Evolutionary conservation across 768 basidiomycete species (phyloP).

Genomic region (Lepiota subincarnata): DNA sequence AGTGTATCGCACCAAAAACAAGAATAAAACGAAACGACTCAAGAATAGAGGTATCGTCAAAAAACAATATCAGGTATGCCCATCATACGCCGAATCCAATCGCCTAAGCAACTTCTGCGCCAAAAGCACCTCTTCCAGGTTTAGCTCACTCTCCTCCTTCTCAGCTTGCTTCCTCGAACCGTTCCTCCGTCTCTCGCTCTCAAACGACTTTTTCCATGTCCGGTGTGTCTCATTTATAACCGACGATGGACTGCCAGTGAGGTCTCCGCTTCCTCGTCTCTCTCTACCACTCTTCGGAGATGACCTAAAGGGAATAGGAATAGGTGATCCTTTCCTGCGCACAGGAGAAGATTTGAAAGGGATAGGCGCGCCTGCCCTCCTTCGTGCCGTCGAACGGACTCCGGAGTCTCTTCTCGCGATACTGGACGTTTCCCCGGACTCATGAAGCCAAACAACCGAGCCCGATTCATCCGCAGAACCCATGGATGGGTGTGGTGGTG

Average conservation of each 20-base stretch:
- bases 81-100: conserved; percentile 18
- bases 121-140: conserved; percentile 30
- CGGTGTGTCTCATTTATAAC: not conserved
- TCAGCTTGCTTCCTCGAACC: not conserved
- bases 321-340: conserved; percentile 7
- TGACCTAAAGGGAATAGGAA: conserved; percentile 6
- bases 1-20: not conserved
- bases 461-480: not conserved
- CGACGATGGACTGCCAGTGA: not conserved
- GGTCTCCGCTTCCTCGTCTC: not conserved
- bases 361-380: not conserved
- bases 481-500: too few relatives aligned
- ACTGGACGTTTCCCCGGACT: not conserved
- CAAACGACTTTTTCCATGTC: not conserved
- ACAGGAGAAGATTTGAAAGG: not conserved
- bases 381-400: not conserved
- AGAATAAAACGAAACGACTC: not conserved
- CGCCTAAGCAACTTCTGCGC: conserved; percentile 28
- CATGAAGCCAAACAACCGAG: not conserved
- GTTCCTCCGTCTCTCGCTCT: not conserved
- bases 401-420: not conserved
- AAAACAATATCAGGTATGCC: not conserved
- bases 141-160: conserved; percentile 24
- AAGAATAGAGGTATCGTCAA: not conserved
- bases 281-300: not conserved